These are phyloP conservation scores for Auricularia heimuer DNA, from an alignment of 768 basidiomycete genomes.

Conservation along the genomic window DNA sequence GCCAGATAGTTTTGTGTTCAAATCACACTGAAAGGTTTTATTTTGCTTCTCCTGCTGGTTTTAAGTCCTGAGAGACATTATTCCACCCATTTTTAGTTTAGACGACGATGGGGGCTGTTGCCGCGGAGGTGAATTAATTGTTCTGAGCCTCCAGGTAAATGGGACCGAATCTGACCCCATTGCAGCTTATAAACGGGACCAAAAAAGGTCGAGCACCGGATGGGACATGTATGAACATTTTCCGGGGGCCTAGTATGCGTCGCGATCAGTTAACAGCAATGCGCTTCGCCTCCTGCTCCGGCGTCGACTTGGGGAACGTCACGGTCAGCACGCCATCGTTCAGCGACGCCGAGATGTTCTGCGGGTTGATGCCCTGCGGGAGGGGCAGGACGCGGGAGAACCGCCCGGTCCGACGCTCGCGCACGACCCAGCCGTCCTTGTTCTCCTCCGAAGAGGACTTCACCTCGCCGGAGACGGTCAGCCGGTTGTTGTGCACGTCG, in stretches of 20 bases:
- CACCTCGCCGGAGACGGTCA: conserved; percentile 40
- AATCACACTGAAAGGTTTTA: too few species aligned
- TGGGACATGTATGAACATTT: too few species aligned
- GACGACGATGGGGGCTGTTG: too few species aligned
- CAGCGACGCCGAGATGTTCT: conserved; percentile 39
- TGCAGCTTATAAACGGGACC: too few species aligned
- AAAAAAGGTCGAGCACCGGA: too few species aligned
- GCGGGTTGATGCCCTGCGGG: conserved; percentile 21
- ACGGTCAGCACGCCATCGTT: conserved; percentile 38
- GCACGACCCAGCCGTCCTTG: conserved; percentile 29
- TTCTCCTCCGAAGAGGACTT: conserved; percentile 20
- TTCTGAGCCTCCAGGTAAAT: too few species aligned
- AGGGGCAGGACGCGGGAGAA: background rate
- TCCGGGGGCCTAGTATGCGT: background rate
- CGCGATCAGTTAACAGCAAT: conserved; percentile 21
- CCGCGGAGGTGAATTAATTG: too few species aligned
- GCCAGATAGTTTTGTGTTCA: too few species aligned
- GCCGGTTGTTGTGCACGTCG: conserved; percentile 35
- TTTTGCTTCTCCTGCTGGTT: too few species aligned
- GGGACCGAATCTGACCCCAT: too few species aligned
- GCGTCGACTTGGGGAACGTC: conserved; percentile 36
- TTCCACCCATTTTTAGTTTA: too few species aligned
- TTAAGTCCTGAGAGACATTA: too few species aligned
- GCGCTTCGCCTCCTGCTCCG: conserved; percentile 35
- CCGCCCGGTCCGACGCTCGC: conserved; percentile 37